Base-by-base conservation (phyloP, 1,284 basidiomycete species). In the Neolentinus lepideus region DNA sequence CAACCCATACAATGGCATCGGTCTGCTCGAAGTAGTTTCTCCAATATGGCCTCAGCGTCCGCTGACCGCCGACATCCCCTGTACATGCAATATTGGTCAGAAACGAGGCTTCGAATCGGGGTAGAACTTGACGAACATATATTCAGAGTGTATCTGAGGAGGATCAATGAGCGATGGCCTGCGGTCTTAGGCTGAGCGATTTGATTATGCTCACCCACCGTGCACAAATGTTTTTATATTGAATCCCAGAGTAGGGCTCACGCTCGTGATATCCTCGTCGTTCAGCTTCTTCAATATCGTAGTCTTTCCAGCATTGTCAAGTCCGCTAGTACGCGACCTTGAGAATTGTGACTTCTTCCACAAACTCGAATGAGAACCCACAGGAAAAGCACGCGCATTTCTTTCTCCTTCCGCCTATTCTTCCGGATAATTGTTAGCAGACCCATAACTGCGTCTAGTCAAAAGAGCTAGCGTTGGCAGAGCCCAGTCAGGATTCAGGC, bases 61-160 rank as follows among this genome's bases (percentile, higher is more conserved):
- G 84, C 70, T 99, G 97, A 11, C 97, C 97, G 26, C 97, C 97
- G 31, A 99, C 94, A 68, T 99, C 97, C 97, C 96, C 95, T 94
- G 60, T 10, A 58, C 16, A 45, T 45, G 25, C 56, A 48, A 38
- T 57, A 55, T 58, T 55, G 56, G 43, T 51, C 57, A 53, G 43
- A n/a, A n/a, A n/a, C n/a, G n/a, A n/a, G n/a, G n/a, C 51, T 53
- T 45, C 35, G 51, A 25, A 36, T n/a, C 52, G 22, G 21, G 25
- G 16, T 14, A 38, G 47, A 36, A 38, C 10, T 22, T 25, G 22
- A 75, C 88, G 62, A 66, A 95, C 94, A 98, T 43, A 97, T 90
- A 68, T 97, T 97, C 52, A 98, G 75, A 1, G 92, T 95, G 68
- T 92, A 97, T 60, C 93, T 94, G 60, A 43, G 36, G 10, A 31